Evolutionary conservation across 106 monocot genomes (phyloP).

Genomic region (Ottelia alismoides): DNA sequence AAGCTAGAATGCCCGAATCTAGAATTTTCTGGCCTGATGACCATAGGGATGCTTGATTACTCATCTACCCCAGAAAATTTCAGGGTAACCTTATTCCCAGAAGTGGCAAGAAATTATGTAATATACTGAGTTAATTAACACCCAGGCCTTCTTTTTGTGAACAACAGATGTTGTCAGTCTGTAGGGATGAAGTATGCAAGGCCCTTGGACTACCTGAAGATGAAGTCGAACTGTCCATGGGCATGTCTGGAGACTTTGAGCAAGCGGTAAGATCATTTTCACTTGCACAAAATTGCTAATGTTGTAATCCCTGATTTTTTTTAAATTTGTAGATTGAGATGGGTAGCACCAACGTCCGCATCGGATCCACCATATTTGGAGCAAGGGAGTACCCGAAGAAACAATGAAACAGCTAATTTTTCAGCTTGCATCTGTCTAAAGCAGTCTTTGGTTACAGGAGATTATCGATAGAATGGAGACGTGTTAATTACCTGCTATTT

Average conservation of each 20-base stretch:
- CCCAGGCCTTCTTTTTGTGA: not conserved
- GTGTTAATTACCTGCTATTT: too few species aligned
- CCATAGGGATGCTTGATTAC: constrained; percentile 77
- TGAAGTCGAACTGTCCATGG: constrained; percentile 74
- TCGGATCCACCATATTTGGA: constrained; percentile 86
- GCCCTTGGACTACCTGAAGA: constrained; percentile 45
- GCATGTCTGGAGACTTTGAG: constrained; percentile 95
- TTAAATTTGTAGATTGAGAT: constrained; percentile 78
- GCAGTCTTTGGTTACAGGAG: too few species aligned
- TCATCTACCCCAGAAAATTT: constrained; percentile 89
- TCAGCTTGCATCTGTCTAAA: too few species aligned
- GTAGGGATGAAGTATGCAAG: constrained; percentile 51
- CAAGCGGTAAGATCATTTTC: constrained; percentile 42
- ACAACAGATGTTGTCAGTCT: constrained; percentile 46
- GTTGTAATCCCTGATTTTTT: too few species aligned
- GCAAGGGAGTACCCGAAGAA: constrained; percentile 73
- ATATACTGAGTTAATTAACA: not conserved
- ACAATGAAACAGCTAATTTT: constrained; percentile 4
- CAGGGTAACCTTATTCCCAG: constrained; percentile 25
- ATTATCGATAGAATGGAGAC: too few species aligned
- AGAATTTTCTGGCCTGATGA: constrained; percentile 83
- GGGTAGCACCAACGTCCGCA: constrained; percentile 88
- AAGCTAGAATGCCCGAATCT: constrained; percentile 64
- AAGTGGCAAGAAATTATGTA: not conserved
- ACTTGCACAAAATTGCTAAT: not conserved